phyloP scores from a whole-genome alignment of 1,284 basidiomycete species.

The Tilletiopsis washingtonensis region DNA sequence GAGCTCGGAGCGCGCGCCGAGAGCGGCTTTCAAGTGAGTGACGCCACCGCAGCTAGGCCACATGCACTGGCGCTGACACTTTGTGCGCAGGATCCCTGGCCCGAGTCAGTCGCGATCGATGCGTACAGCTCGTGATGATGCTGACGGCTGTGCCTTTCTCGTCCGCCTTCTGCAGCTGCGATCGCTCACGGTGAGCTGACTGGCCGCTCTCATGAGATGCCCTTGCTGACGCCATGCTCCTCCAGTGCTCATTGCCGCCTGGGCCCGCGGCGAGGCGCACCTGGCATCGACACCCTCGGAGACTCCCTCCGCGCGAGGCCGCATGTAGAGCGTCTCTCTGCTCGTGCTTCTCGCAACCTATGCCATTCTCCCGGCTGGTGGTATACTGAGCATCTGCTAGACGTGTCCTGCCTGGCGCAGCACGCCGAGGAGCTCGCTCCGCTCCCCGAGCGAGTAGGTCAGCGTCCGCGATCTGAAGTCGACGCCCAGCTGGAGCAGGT shows the following conservation, averaged over 20 bases:
- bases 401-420: slow-evolving; percentile 46
- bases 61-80: too few species aligned
- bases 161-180: too few species aligned
- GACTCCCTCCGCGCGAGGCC: too few species aligned
- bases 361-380: neutral
- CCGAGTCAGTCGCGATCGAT: neutral
- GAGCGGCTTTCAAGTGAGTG: neutral
- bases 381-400: neutral
- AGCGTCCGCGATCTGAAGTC: slow-evolving; percentile 64
- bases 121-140: neutral
- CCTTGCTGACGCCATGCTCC: slow-evolving; percentile 59
- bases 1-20: neutral
- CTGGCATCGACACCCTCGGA: slow-evolving; percentile 1
- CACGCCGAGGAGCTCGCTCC: slow-evolving; percentile 61
- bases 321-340: too few species aligned
- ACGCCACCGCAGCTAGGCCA: neutral
- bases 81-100: neutral
- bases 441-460: slow-evolving; percentile 71
- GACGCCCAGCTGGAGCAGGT: slow-evolving; percentile 56
- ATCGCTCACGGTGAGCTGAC: too few species aligned
- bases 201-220: too few species aligned
- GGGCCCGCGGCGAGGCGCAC: slow-evolving; percentile 55
- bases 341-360: neutral
- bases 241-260: slow-evolving; percentile 61
- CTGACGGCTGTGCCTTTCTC: neutral